Evolutionary conservation across 2,329 filamentous ascomycete species (phyloP), one percentile per base, ranked within the genome.

Genomic region (Lasiodiplodia theobromae): DNA sequence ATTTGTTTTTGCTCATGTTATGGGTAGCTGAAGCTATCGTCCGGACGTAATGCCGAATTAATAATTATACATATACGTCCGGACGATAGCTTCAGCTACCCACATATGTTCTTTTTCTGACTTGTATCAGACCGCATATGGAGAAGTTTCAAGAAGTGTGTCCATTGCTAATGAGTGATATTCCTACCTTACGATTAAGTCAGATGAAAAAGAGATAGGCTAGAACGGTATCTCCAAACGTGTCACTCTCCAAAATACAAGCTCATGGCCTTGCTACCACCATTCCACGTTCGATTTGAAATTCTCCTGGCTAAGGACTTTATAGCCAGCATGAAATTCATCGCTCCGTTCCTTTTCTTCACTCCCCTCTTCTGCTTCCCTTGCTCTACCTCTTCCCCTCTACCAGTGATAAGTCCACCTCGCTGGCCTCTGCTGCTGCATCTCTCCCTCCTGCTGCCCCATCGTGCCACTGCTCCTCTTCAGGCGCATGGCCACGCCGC

Each of bases 401-500:
- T 37, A 69, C 51, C 71, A 73, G 76, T 77, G 79, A 67, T 78
- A 74, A 60, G 74, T 73, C 72, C 72, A 74, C 2, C 77, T 77
- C 64, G 69, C 70, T 5, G 77, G 78, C 51, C 76, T 72, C 21
- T 77, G 71, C 53, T 57, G 52, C 52, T 34, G 52, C 72, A 78
- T 44, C 65, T 78, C 40, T 18, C 44, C 58, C 44, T 37, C 40
- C n/a, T 28, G 25, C 40, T 6, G 40, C 25, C n/a, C 58, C 31
- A 23, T 23, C 37, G n/a, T 21, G 5, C 28, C 37, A 74, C 49
- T 71, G 57, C 69, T 79, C 77, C 38, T 78, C 78, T 6, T 77
- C 77, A 60, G 78, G 77, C 52, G 78, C 60, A 64, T 64, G n/a
- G 60, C 44, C 44, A 11, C 31, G 78, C 2, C 74, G 77, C 60